Evolutionary conservation across 2,329 filamentous ascomycete genomes (phyloP).

Genomic region (Botryotinia narcissicola): DNA sequence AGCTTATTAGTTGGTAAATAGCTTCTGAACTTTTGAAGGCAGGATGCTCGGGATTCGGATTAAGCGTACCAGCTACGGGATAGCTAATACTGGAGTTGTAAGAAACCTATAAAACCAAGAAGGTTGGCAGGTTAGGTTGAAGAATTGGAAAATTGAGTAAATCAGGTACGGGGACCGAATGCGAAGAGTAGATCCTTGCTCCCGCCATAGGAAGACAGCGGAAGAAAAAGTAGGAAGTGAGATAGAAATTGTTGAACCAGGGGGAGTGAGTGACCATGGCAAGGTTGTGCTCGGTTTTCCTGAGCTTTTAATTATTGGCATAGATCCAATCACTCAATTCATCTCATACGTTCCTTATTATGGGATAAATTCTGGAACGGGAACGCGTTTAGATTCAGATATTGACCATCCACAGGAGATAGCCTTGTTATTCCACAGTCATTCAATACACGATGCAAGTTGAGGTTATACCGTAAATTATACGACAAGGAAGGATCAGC

Average conservation of each 20-base stretch:
- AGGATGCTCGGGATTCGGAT: slow-evolving; percentile 9
- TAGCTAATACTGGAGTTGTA: neutral
- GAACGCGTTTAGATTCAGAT: neutral
- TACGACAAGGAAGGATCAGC: neutral
- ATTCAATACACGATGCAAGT: neutral
- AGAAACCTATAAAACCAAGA: neutral
- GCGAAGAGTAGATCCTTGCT: neutral
- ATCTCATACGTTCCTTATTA: neutral
- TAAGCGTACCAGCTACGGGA: neutral
- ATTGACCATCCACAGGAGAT: neutral
- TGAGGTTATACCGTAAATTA: neutral
- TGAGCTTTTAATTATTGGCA: neutral
- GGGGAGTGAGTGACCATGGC: neutral
- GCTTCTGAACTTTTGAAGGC: neutral
- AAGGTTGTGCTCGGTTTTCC: neutral
- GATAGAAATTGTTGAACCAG: neutral
- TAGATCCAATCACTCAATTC: neutral
- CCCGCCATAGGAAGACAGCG: neutral
- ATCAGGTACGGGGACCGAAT: neutral
- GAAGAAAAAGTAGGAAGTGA: neutral
- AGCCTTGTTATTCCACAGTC: neutral
- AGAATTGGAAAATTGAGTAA: neutral
- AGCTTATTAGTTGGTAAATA: neutral
- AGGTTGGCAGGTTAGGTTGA: neutral
- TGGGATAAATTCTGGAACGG: neutral